Percentiles rank a stretch among this genome's conserved stretches.
phyloP scores from a whole-genome alignment of 257 asterid genomes.

The Craterostigma plantagineum region DNA sequence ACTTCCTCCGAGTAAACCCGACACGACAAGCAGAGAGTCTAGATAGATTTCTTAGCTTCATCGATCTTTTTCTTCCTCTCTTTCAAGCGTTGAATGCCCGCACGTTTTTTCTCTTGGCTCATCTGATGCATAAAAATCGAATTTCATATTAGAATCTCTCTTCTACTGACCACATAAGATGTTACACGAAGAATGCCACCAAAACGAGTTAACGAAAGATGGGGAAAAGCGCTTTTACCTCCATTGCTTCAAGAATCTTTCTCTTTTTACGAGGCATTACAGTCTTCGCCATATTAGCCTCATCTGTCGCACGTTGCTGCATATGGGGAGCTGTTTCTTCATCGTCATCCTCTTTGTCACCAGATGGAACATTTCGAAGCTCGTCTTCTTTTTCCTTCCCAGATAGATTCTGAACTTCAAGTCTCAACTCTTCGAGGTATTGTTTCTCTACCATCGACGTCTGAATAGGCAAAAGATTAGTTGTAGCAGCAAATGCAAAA shows the following conservation, averaged over 20 bases:
- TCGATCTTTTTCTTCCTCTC: constrained; percentile 30
- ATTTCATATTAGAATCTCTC: constrained; percentile 1
- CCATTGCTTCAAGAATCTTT: constrained; percentile 41
- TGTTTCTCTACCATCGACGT: constrained; percentile 35
- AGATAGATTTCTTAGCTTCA: constrained; percentile 19
- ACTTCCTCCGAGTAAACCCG: too few relatives aligned
- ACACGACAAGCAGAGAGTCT: too few relatives aligned
- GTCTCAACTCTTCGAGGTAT: constrained; percentile 46
- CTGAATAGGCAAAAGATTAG: constrained; percentile 20
- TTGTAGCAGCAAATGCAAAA: background rate
- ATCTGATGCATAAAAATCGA: constrained; percentile 32
- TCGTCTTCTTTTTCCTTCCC: background rate
- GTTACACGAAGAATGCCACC: background rate
- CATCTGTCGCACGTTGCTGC: constrained; percentile 46
- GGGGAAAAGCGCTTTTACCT: constrained; percentile 18
- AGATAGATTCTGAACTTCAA: constrained; percentile 19
- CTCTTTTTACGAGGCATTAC: constrained; percentile 49
- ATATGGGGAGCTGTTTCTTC: constrained; percentile 21
- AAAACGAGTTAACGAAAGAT: background rate
- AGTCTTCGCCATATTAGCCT: constrained; percentile 21
- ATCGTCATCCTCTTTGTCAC: constrained; percentile 14
- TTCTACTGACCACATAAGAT: background rate
- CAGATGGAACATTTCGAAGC: constrained; percentile 7
- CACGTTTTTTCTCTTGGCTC: constrained; percentile 26
- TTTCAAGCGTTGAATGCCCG: constrained; percentile 13